A percentile compares a stretch with the other conserved stretches of the same genome.
Evolutionary conservation across 73 alveolate genomes (phyloP).

Genomic region (Tetrahymena elliotti): DNA sequence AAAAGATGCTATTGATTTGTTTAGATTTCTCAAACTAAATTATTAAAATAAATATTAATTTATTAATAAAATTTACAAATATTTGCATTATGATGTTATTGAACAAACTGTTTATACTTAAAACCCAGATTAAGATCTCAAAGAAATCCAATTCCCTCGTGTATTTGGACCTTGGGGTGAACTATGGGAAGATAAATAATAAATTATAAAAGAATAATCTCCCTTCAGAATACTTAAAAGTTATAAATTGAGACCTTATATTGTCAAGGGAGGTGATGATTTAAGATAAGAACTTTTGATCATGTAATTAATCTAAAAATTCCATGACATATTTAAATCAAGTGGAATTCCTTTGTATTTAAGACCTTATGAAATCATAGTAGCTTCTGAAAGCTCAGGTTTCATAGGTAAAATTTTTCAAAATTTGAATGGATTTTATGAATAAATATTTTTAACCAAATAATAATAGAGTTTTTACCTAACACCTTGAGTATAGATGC

Average conservation of each 20-base stretch:
- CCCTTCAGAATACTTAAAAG: slow-evolving; percentile 66
- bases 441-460: too few species aligned
- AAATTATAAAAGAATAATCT: slow-evolving; percentile 52
- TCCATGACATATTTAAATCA: slow-evolving; percentile 69
- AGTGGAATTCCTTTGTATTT: slow-evolving; percentile 70
- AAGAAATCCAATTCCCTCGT: slow-evolving; percentile 5
- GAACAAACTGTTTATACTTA: slow-evolving; percentile 38
- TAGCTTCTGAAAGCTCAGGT: slow-evolving; percentile 91
- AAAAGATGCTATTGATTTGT: slow-evolving; percentile 21
- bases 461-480: slow-evolving; percentile 86
- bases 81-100: slow-evolving; percentile 44
- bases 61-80: background rate
- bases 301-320: slow-evolving; percentile 85
- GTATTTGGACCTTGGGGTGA: slow-evolving; percentile 83
- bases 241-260: slow-evolving; percentile 67
- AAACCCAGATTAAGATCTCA: background rate
- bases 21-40: background rate
- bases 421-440: background rate
- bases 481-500: slow-evolving; percentile 90
- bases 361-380: slow-evolving; percentile 91
- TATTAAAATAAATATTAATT: background rate
- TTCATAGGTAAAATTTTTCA: background rate
- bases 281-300: slow-evolving; percentile 93
- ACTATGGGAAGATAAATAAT: slow-evolving; percentile 62
- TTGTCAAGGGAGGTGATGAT: slow-evolving; percentile 97